Conservation (phyloP, 805 yeast genomes). For the Ogataea zsoltii region DNA sequence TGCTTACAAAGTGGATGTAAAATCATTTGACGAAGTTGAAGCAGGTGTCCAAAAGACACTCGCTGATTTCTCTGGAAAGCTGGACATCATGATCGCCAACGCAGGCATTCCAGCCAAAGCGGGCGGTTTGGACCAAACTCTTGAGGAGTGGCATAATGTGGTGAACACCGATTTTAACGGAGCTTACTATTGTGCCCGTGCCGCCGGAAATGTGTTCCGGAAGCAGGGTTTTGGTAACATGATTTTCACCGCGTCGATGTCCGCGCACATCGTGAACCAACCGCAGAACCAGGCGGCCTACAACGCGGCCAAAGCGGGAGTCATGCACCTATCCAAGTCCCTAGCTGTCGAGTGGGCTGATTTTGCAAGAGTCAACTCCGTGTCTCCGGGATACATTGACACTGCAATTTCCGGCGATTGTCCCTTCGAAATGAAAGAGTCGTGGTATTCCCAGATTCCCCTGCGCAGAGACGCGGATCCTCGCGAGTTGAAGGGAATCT, state of each 20-base stretch:
- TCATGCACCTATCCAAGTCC: constrained; percentile 44
- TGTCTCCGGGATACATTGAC: constrained; percentile 50
- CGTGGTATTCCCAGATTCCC: constrained; percentile 35
- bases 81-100: constrained; percentile 44
- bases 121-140: constrained; percentile 34
- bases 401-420: constrained; percentile 40
- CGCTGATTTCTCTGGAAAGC: constrained; percentile 36
- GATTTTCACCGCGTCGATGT: constrained; percentile 52
- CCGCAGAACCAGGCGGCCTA: constrained; percentile 50
- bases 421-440: constrained; percentile 25
- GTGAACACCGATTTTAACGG: constrained; percentile 49
- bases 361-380: constrained; percentile 49
- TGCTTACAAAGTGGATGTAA: constrained; percentile 36
- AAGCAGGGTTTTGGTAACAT: constrained; percentile 46
- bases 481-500: constrained; percentile 49
- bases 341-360: constrained; percentile 47
- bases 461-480: constrained; percentile 48
- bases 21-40: constrained; percentile 33
- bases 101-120: constrained; percentile 39
- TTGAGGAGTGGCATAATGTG: constrained; percentile 35
- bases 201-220: constrained; percentile 45
- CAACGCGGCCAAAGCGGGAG: constrained; percentile 48
- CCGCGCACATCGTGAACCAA: constrained; percentile 50
- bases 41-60: constrained; percentile 29
- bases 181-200: constrained; percentile 49